These are phyloP conservation scores for Arbutus unedo DNA, from an alignment of 148 eudicot species.

Conservation along the genomic window DNA sequence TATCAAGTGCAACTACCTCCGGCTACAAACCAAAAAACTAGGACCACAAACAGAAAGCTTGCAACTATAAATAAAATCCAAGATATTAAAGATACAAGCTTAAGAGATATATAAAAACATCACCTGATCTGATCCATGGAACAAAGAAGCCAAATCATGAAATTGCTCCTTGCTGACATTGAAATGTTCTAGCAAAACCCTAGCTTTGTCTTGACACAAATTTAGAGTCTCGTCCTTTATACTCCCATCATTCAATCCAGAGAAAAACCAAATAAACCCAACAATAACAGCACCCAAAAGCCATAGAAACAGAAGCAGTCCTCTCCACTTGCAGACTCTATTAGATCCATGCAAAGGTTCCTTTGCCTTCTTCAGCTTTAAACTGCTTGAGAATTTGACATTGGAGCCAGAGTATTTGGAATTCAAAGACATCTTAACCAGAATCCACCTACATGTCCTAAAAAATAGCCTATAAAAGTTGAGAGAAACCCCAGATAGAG, in stretches of 20 bases:
- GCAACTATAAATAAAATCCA: constrained; percentile 1
- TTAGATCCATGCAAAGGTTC: constrained; percentile 37
- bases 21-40: background rate
- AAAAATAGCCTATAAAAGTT: constrained; percentile 30
- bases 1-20: background rate
- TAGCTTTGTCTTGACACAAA: constrained; percentile 23
- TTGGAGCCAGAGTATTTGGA: constrained; percentile 33
- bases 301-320: constrained; percentile 27
- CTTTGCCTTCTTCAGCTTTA: constrained; percentile 40
- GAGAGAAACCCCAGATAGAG: constrained; percentile 28
- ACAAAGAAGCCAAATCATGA: constrained; percentile 19
- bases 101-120: background rate
- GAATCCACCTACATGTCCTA: constrained; percentile 34
- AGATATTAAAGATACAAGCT: background rate
- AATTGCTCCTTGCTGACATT: constrained; percentile 31
- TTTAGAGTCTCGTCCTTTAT: constrained; percentile 21
- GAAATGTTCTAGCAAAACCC: constrained; percentile 15
- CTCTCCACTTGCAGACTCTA: constrained; percentile 41
- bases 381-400: constrained; percentile 35
- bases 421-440: constrained; percentile 58
- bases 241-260: constrained; percentile 26
- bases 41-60: background rate
- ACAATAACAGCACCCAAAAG: constrained; percentile 26
- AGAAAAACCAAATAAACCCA: constrained; percentile 42
- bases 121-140: constrained; percentile 37